Conservation (phyloP, 2,329 filamentous ascomycete species). For the Samsoniella hepiali region DNA sequence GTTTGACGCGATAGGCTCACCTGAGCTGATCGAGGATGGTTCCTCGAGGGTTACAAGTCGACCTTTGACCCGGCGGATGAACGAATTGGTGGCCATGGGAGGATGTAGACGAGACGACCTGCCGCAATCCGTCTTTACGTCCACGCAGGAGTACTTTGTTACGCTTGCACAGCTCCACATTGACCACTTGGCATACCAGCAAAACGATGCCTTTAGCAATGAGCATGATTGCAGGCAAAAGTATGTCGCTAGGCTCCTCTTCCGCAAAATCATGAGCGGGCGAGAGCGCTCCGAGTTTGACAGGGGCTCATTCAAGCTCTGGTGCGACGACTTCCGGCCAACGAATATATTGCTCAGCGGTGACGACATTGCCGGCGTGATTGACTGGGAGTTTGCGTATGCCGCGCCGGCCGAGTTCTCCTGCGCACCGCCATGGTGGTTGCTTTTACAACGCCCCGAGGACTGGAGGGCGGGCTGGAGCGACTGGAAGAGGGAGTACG, state of each 20-base stretch:
- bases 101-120: neutral
- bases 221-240: neutral
- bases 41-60: neutral
- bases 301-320: neutral
- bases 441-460: neutral
- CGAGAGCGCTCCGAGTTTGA: neutral
- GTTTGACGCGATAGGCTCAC: slow-evolving; percentile 1
- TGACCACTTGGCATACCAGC: neutral
- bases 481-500: neutral
- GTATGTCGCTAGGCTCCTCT: neutral
- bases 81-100: neutral
- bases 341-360: neutral
- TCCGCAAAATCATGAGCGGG: neutral
- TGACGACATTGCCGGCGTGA: neutral
- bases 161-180: neutral
- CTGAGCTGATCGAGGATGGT: neutral
- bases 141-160: neutral
- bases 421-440: slow-evolving; percentile 2
- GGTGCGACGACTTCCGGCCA: slow-evolving; percentile 5
- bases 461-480: neutral
- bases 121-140: neutral
- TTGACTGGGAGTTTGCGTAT: slow-evolving; percentile 3
- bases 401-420: neutral
- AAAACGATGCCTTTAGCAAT: neutral
- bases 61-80: neutral